A percentile compares a stretch with the other conserved stretches of the same genome.
Conservation (phyloP, 768 basidiomycete genomes). For the Hygrocybe coccinea region DNA sequence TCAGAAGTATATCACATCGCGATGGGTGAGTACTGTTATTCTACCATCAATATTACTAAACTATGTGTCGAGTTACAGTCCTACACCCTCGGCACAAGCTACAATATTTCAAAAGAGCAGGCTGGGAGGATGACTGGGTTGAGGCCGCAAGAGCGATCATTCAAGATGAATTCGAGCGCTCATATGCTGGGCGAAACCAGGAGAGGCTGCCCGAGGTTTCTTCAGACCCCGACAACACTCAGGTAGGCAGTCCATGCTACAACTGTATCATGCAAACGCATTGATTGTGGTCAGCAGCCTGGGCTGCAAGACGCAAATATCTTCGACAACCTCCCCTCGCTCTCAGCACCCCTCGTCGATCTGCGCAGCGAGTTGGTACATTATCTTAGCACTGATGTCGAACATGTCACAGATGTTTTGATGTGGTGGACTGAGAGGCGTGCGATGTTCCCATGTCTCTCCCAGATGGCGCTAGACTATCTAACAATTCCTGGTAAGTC, state of each 20-base stretch:
- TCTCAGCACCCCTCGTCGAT: slow-evolving; percentile 1
- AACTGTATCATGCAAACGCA: background rate
- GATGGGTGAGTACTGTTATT: slow-evolving; percentile 25
- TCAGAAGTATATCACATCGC: slow-evolving; percentile 30
- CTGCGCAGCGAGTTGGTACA: slow-evolving; percentile 8
- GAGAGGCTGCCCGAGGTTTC: background rate
- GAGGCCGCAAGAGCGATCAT: slow-evolving; percentile 16
- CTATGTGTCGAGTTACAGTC: slow-evolving; percentile 14
- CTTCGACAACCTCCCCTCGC: slow-evolving; percentile 6
- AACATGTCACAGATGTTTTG: slow-evolving; percentile 3
- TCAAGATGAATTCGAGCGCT: slow-evolving; percentile 2
- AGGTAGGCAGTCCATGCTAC: background rate
- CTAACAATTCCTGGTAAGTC: slow-evolving; percentile 17
- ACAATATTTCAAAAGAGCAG: slow-evolving; percentile 21
- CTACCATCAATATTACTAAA: background rate
- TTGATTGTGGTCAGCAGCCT: background rate
- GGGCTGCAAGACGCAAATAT: slow-evolving; percentile 7
- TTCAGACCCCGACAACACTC: background rate
- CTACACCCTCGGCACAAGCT: slow-evolving; percentile 29
- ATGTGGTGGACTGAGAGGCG: slow-evolving; percentile 6
- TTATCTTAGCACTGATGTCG: slow-evolving; percentile 10
- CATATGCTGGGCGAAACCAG: background rate
- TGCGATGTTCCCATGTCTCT: slow-evolving; percentile 16
- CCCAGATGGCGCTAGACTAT: slow-evolving; percentile 26
- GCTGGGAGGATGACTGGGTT: slow-evolving; percentile 26